These are phyloP conservation scores for Pseudocercospora pini-densiflorae DNA, from an alignment of 2,329 filamentous ascomycete species.

Conservation along the genomic window DNA sequence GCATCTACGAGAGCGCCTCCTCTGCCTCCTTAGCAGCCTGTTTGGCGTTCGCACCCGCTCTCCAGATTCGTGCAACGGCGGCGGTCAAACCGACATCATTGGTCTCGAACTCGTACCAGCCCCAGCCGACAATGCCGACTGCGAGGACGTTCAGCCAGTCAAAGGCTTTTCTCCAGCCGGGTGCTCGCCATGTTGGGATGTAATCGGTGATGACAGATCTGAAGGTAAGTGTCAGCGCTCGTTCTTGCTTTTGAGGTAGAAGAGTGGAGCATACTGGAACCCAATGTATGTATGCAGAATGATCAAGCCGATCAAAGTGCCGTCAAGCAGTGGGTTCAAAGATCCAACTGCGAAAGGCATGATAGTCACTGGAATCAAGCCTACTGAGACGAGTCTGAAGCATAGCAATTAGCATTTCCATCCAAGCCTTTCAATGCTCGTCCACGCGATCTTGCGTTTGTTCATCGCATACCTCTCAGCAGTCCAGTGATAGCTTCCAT, in stretches of 20 bases:
- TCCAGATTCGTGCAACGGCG: constrained; percentile 87
- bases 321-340: constrained; percentile 86
- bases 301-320: constrained; percentile 78
- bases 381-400: constrained; percentile 72
- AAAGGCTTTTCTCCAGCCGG: constrained; percentile 67
- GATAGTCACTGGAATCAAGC: constrained; percentile 83
- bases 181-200: constrained; percentile 73
- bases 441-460: not conserved
- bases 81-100: constrained; percentile 96
- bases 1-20: constrained; percentile 14
- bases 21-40: constrained; percentile 25
- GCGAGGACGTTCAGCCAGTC: constrained; percentile 79
- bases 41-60: constrained; percentile 54
- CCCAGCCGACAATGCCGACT: constrained; percentile 81
- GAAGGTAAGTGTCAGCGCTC: not conserved
- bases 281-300: constrained; percentile 95
- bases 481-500: constrained; percentile 98
- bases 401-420: constrained; percentile 8
- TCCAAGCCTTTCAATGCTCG: not conserved
- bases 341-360: constrained; percentile 91
- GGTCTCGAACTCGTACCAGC: constrained; percentile 98
- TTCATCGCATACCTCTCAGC: constrained; percentile 71
- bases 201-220: constrained; percentile 86
- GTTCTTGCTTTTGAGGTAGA: not conserved
- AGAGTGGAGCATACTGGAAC: no score